A percentile compares a stretch with the other conserved stretches of the same genome.
Evolutionary conservation across 768 basidiomycete species (phyloP).

Genomic region (Boletus reticuloceps): DNA sequence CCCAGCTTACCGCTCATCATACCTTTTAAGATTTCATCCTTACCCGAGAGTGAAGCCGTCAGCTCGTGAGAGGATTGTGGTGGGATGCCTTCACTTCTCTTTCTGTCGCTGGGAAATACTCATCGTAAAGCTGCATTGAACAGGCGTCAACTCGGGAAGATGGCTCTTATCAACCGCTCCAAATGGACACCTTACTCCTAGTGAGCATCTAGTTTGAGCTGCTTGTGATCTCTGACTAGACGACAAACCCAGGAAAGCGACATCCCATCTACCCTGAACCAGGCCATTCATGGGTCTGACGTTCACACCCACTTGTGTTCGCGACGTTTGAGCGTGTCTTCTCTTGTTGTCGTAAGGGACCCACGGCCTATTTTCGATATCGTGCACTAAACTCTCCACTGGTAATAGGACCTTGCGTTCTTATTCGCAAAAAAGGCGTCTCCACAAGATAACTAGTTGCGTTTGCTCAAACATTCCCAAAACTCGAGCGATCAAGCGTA

Average conservation of each 20-base stretch:
- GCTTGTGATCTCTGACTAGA: background rate
- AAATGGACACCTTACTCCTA: background rate
- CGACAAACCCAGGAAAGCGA: slow-evolving; percentile 10
- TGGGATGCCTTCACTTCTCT: slow-evolving; percentile 8
- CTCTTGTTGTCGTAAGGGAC: slow-evolving; percentile 23
- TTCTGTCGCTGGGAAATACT: slow-evolving; percentile 9
- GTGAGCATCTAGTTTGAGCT: slow-evolving; percentile 5
- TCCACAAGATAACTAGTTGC: background rate
- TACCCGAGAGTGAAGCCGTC: slow-evolving; percentile 25
- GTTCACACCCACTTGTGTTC: slow-evolving; percentile 1
- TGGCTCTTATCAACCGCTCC: background rate
- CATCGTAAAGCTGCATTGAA: background rate
- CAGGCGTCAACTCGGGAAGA: slow-evolving; percentile 10
- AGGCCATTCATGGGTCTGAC: slow-evolving; percentile 5
- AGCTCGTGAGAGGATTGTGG: slow-evolving; percentile 25
- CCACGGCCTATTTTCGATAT: background rate
- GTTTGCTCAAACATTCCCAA: background rate
- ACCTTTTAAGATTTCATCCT: slow-evolving; percentile 29
- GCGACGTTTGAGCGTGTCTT: slow-evolving; percentile 16
- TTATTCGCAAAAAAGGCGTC: background rate
- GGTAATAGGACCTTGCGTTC: slow-evolving; percentile 24
- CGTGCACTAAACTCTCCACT: slow-evolving; percentile 1
- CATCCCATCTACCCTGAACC: background rate
- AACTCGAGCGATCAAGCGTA: background rate
- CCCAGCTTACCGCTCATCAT: slow-evolving; percentile 28